phyloP scores from a whole-genome alignment of 176 grass and related monocot genomes.

The Triticum aestivum region DNA sequence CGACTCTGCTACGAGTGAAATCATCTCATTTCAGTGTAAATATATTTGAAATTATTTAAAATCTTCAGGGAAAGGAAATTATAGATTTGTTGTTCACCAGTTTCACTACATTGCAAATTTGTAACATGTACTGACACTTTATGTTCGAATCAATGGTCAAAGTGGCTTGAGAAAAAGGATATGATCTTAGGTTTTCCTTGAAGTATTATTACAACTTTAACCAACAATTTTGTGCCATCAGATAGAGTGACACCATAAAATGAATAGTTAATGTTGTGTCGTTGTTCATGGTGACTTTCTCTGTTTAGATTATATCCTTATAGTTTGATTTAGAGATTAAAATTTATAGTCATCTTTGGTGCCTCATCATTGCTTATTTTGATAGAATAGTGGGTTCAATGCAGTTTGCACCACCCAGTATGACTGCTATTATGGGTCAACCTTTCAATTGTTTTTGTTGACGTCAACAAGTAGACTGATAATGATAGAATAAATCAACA shows the following conservation, averaged over 20 bases:
- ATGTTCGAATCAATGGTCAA: neutral
- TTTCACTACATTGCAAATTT: neutral
- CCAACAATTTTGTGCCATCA: neutral
- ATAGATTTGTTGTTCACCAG: neutral
- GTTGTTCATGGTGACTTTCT: neutral
- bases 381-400: neutral
- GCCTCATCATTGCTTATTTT: neutral
- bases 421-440: neutral
- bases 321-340: neutral
- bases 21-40: neutral
- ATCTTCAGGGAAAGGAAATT: neutral
- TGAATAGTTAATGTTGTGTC: neutral
- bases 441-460: neutral
- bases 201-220: neutral
- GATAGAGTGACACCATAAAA: neutral
- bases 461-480: neutral
- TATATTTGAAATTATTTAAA: slow-evolving; percentile 11
- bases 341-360: neutral
- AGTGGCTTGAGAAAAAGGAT: neutral
- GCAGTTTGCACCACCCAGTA: neutral
- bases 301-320: neutral
- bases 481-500: neutral
- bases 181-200: neutral
- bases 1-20: neutral
- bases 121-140: neutral